These are phyloP conservation scores for Colletotrichum cuscutae DNA, from an alignment of 2,329 filamentous ascomycete genomes.

Conservation along the genomic window DNA sequence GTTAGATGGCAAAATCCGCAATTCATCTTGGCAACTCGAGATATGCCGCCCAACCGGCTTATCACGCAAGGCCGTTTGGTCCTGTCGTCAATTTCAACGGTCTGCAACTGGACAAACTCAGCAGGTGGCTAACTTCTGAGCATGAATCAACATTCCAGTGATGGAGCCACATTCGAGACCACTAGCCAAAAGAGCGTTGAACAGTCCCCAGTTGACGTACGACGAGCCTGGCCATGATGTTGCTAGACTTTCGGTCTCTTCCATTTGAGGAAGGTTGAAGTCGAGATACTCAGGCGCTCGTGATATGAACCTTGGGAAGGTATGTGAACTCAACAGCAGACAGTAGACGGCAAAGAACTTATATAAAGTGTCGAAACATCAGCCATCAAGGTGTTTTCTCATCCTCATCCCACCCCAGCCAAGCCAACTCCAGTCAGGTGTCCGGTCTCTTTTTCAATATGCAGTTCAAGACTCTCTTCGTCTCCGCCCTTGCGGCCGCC, in stretches of 20 bases:
- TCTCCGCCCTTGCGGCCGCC: conserved; percentile 30
- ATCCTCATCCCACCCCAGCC: conserved; percentile 9
- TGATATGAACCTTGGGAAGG: background rate
- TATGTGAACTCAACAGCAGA: background rate
- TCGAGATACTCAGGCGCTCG: background rate
- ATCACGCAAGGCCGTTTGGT: conserved; percentile 9
- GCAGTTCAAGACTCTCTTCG: conserved; percentile 30
- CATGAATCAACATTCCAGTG: background rate
- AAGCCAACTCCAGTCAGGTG: conserved; percentile 21
- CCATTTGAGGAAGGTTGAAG: conserved; percentile 30
- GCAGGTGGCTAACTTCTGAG: background rate
- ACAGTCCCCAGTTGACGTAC: conserved; percentile 13
- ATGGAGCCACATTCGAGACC: background rate
- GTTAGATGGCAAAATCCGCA: conserved; percentile 26
- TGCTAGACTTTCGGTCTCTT: background rate
- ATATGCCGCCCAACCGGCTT: conserved; percentile 15
- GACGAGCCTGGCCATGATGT: background rate
- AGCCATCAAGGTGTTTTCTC: conserved; percentile 20
- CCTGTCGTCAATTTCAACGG: conserved; percentile 17
- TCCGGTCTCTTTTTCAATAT: conserved; percentile 14
- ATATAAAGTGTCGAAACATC: conserved; percentile 20
- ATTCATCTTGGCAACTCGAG: conserved; percentile 22
- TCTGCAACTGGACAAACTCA: conserved; percentile 13
- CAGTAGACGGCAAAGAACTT: background rate
- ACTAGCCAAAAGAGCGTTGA: background rate